Base-by-base conservation (phyloP, 495 filamentous ascomycete genomes). In the Sabuloglossum arenarium region DNA sequence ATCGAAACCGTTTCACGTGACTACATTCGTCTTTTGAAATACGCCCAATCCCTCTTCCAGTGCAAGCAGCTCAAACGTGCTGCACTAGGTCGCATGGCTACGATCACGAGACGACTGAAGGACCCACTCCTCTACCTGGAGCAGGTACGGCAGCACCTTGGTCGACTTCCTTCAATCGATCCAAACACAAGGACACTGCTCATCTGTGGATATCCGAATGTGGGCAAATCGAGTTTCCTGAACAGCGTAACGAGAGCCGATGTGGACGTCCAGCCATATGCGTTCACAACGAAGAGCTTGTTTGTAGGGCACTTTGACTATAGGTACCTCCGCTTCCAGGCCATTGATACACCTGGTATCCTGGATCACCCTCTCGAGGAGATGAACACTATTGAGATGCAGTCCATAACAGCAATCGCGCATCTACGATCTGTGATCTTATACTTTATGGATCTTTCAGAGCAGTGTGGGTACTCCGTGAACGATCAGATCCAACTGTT, bases 381-480 rank as follows among this genome's bases (percentile, higher is more conserved):
- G 71, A 98, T 98, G 91, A 98, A 97, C 71, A 96, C 91, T 10
- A 98, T 98, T 66, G 93, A 98, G 69, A 96, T 97, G 89, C 91
- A 88, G 68, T 88, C 83, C 16, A 96, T 98, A 59, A 96, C 90
- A 12, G 91, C 91, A 10, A 93, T 98, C 69, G 91, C 91, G 45
- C 91, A 98, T 75, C 72, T 98, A 57, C 80, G 91, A 52, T 89
- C 86, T 29, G 89, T 89, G 25, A 88, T 97, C 57, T 73, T 95
- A 55, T 98, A 96, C 70, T 98, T 98, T 70, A 94, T 98, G 80
- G 91, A 97, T 71, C 76, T 97, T 57, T 91, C 86, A 19, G 93
- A 97, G 71, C 88, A 96, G 73, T 98, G 91, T 60, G 91, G 91
- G 34, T 98, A 96, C 73, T 88, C 86, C 1, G 84, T 98, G 46